Evolutionary conservation across 805 yeast genomes (phyloP), one percentile per base, ranked within the genome.

Genomic region (Brettanomyces custersianus): DNA sequence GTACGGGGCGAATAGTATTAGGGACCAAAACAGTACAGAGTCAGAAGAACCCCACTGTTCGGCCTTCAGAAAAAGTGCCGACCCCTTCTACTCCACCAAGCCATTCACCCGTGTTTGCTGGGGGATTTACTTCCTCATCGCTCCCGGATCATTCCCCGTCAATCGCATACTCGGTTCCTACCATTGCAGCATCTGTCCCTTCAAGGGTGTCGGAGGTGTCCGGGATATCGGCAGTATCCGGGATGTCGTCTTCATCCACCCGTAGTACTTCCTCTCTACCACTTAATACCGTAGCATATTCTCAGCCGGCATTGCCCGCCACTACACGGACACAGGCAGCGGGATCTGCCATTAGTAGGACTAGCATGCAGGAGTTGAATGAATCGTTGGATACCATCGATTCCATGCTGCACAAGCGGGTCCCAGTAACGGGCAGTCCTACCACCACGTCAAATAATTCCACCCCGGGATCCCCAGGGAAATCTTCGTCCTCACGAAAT

Each of bases 321-420:
- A 72, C 76, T 1, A 72, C 77, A 0, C 63, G 49, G 33, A 62
- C 68, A 22, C 76, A 72, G 44, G 77, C 72, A 15, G 67, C 55
- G 30, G 62, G 70, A 3, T 42, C 50, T 33, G 38, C 31, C 10
- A 39, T 44, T 31, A 35, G 41, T 37, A 34, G 40, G 38, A 15
- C 46, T 44, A 38, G 17, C 18, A n/a, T 30, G 17, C 21, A 30
- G n/a, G 15, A n/a, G 18, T 22, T 35, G n/a, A 30, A 35, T 15
- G 20, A 35, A 20, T 36, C 42, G 8, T 31, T 39, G 17, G 44
- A 36, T 16, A 36, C 45, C 5, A 20, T 43, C 9, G 38, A 35
- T 17, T 34, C 29, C 16, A 13, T 18, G n/a, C 23, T 29, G 10
- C 30, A 12, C 25, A 22, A 22, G 12, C 10, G 25, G 12, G 25